These are phyloP conservation scores for Cubamyces sp. DNA, from an alignment of 768 basidiomycete species.

Conservation along the genomic window DNA sequence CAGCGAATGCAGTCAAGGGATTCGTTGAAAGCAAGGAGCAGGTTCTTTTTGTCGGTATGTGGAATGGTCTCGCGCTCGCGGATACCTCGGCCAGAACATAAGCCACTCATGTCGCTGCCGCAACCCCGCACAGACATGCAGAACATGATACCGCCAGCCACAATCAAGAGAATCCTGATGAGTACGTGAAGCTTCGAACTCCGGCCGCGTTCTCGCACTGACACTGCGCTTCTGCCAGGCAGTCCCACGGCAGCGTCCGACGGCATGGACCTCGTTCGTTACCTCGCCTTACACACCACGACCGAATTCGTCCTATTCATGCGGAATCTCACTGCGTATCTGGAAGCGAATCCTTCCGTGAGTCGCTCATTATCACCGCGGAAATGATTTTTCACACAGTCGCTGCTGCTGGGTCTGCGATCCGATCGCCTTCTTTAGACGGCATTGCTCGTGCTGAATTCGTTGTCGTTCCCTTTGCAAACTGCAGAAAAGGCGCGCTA, in stretches of 20 bases:
- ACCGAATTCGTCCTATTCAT: slow-evolving; percentile 63
- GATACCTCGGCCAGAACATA: slow-evolving; percentile 4
- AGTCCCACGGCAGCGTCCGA: slow-evolving; percentile 19
- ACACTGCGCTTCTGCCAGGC: slow-evolving; percentile 21
- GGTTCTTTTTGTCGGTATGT: slow-evolving; percentile 69
- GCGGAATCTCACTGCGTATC: slow-evolving; percentile 51
- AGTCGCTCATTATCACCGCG: slow-evolving; percentile 25
- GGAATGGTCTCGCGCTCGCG: slow-evolving; percentile 23
- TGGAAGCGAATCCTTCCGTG: slow-evolving; percentile 53
- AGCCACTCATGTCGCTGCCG: slow-evolving; percentile 15
- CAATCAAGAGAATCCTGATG: slow-evolving; percentile 36
- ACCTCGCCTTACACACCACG: slow-evolving; percentile 49
- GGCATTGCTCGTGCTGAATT: slow-evolving; percentile 65
- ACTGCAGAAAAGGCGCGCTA: slow-evolving; percentile 43
- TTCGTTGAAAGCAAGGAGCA: slow-evolving; percentile 53
- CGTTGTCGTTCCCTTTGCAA: slow-evolving; percentile 72
- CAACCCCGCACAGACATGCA: slow-evolving; percentile 46
- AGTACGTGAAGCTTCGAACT: slow-evolving; percentile 21
- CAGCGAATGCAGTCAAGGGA: slow-evolving; percentile 50
- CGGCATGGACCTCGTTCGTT: slow-evolving; percentile 40
- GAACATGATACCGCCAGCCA: slow-evolving; percentile 46
- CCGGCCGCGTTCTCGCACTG: slow-evolving; percentile 8
- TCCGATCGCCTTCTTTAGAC: slow-evolving; percentile 41
- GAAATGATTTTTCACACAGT: slow-evolving; percentile 15
- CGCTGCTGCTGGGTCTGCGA: slow-evolving; percentile 26